A percentile compares a stretch with the other conserved stretches of the same genome.
Conservation (phyloP, 2,329 filamentous ascomycete genomes). For the Exophiala bonariae region DNA sequence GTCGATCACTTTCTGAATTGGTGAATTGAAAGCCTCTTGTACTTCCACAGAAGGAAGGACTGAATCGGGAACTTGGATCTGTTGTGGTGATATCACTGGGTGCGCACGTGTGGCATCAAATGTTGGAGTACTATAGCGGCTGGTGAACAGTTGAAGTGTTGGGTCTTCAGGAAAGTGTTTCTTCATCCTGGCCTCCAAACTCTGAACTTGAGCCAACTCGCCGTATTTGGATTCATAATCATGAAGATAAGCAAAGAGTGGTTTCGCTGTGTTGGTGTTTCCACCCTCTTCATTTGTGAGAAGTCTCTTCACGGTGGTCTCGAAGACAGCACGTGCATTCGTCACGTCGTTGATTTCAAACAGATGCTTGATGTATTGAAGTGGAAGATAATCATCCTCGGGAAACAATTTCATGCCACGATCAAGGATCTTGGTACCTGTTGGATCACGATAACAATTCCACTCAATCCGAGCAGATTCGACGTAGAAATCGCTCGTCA, state of each 20-base stretch:
- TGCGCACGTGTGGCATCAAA: conserved; percentile 84
- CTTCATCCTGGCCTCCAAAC: conserved; percentile 87
- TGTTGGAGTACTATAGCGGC: conserved; percentile 69
- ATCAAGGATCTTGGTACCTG: conserved; percentile 94
- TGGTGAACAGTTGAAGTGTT: conserved; percentile 70
- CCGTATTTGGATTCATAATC: conserved; percentile 94
- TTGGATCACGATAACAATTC: conserved; percentile 90
- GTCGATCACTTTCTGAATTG: conserved; percentile 37
- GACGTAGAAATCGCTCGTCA: conserved; percentile 94
- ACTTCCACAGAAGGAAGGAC: conserved; percentile 35
- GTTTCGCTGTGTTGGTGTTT: conserved; percentile 71
- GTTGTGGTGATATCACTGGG: conserved; percentile 79
- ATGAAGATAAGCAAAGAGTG: conserved; percentile 88
- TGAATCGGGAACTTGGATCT: conserved; percentile 67
- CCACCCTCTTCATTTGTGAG: conserved; percentile 67
- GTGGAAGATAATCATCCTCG: conserved; percentile 86
- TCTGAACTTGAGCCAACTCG: conserved; percentile 84
- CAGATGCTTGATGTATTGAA: conserved; percentile 94
- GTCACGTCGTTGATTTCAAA: conserved; percentile 90
- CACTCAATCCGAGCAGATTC: conserved; percentile 91
- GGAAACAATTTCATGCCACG: conserved; percentile 91
- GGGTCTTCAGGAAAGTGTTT: conserved; percentile 92
- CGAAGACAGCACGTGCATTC: conserved; percentile 93
- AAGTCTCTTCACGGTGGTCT: conserved; percentile 84
- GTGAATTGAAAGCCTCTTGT: conserved; percentile 33